Evolutionary conservation across 2,329 filamentous ascomycete genomes (phyloP).

Genomic region (Hymenoscyphus scutula): DNA sequence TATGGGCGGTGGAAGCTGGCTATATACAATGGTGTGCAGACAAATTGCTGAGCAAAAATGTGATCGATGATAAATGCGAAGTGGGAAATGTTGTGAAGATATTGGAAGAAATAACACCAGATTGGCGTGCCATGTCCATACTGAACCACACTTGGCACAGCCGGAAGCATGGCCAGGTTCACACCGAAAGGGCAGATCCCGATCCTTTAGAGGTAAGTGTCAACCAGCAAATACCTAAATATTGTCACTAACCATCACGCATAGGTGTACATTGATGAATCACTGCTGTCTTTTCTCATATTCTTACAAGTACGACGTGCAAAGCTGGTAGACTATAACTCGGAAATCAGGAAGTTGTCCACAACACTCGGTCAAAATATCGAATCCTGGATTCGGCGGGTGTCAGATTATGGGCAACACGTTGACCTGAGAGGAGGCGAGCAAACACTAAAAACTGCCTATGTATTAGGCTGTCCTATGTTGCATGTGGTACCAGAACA

Average conservation of each 20-base stretch:
- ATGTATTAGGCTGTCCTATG: neutral
- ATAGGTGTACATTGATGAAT: neutral
- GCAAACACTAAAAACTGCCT: neutral
- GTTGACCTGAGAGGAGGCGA: neutral
- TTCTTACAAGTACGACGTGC: neutral
- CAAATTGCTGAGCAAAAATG: neutral
- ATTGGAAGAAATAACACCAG: neutral
- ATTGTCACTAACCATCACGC: neutral
- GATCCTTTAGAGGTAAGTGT: neutral
- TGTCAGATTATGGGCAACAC: neutral
- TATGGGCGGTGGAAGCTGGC: neutral
- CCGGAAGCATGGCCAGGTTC: neutral
- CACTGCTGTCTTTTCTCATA: neutral
- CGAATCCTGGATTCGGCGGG: neutral
- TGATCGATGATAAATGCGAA: neutral
- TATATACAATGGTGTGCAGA: conserved; percentile 1
- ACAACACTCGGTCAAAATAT: neutral
- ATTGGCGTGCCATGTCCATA: neutral
- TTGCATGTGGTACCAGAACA: neutral
- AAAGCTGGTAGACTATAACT: neutral
- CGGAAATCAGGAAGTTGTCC: neutral
- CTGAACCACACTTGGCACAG: neutral
- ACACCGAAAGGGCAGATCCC: neutral
- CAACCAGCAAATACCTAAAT: neutral
- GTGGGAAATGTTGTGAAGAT: neutral